Base-by-base conservation (phyloP, 2,329 filamentous ascomycete genomes). In the Penicillium sp. region DNA sequence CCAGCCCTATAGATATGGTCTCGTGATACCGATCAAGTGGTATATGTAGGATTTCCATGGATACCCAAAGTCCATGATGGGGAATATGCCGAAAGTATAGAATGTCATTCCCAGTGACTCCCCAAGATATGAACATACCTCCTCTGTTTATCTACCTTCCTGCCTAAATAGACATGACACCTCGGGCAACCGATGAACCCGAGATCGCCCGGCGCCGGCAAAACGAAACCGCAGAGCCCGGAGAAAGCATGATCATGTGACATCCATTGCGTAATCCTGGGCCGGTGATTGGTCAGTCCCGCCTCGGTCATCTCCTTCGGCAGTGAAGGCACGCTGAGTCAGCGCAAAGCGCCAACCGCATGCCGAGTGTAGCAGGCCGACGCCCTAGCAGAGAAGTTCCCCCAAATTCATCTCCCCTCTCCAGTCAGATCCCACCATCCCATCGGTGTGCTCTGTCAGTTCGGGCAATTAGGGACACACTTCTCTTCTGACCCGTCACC, bases 401-500 rank as follows among this genome's bases (percentile, higher is more conserved):
- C 41, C 42, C 47, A 50, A 44, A 43, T 35, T 47, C 52, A 36
- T 51, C 45, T 45, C 41, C 42, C 39, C 45, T 45, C 48, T 45
- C 30, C 38, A 31, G 41, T 45, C 39, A 39, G 36, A 36, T 45
- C 33, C 37, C 45, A 46, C 42, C 48, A 42, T 37, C 32, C 33
- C 28, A 32, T 38, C 48, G 50, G 50, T 55, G 48, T 51, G 37
- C 41, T 46, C 27, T 40, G 27, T 39, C 41, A 31, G 47, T 37
- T 47, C 34, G 51, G 57, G 44, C 52, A 45, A 48, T 49, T 52
- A 49, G 54, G 39, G 48, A 48, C 41, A 41, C 33, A n/a, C 47
- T 41, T 48, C 47, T 55, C 50, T 54, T 54, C 47, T 51, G 46
- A 57, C 52, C 56, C 54, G 53, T 47, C 61, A 70, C 55, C 51